Evolutionary conservation across 768 basidiomycete genomes (phyloP).

Genomic region (Polyporus arcularius): DNA sequence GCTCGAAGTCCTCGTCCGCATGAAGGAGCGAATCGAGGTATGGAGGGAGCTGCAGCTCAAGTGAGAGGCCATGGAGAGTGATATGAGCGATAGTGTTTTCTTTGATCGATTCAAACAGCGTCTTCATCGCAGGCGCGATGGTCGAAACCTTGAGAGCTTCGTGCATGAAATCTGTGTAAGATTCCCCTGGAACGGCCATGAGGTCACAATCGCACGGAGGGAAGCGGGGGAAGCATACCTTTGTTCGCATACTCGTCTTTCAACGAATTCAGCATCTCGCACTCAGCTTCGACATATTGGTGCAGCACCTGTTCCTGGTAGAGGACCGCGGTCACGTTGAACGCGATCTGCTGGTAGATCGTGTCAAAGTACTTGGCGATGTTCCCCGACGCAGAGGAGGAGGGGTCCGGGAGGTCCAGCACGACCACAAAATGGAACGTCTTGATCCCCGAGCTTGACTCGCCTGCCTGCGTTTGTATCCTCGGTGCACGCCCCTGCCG

Average conservation of each 20-base stretch:
- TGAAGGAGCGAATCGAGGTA: conserved; percentile 73
- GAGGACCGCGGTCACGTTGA: conserved; percentile 88
- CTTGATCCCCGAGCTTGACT: conserved; percentile 54
- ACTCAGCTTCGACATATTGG: conserved; percentile 84
- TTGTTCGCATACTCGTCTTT: conserved; percentile 70
- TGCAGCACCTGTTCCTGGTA: conserved; percentile 88
- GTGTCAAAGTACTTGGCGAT: conserved; percentile 80
- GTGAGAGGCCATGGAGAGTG: conserved; percentile 72
- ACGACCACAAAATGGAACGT: conserved; percentile 88
- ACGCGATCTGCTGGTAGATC: conserved; percentile 87
- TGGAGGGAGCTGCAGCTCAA: conserved; percentile 88
- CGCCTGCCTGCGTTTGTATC: neutral
- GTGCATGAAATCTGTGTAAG: conserved; percentile 55
- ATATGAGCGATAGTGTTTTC: conserved; percentile 75
- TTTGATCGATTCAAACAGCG: conserved; percentile 78
- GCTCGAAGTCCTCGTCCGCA: conserved; percentile 56
- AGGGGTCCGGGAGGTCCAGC: conserved; percentile 87
- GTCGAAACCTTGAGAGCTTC: conserved; percentile 68
- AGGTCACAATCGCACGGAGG: neutral
- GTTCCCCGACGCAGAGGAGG: conserved; percentile 78
- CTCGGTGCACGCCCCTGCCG: neutral
- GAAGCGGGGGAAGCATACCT: conserved; percentile 40
- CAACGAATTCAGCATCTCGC: conserved; percentile 65
- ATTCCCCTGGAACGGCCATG: conserved; percentile 46
- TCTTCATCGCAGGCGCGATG: conserved; percentile 78